phyloP scores from a whole-genome alignment of 345 rosid genomes.

The Bruguiera gymnorhiza region DNA sequence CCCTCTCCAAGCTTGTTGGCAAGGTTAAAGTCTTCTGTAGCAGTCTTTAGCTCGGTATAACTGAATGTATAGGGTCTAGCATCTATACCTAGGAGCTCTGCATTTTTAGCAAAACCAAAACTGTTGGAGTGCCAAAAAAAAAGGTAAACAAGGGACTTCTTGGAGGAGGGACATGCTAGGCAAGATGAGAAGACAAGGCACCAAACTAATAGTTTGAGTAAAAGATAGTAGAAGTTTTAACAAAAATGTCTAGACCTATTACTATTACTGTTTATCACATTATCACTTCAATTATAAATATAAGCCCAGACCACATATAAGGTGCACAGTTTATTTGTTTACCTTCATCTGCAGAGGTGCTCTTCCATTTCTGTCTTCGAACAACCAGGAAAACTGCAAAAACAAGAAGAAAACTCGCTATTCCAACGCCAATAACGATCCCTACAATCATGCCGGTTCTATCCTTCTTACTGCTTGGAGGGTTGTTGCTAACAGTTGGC shows the following conservation, averaged over 20 bases:
- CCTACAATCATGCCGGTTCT: no score
- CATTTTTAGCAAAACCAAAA: slow-evolving; percentile 4
- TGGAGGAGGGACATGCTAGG: not conserved
- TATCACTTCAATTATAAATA: no score
- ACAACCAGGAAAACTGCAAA: no score
- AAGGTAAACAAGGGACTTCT: no score
- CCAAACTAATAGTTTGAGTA: no score
- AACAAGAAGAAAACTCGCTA: no score
- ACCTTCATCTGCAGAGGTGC: slow-evolving; percentile 57
- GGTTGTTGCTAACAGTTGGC: slow-evolving; percentile 55
- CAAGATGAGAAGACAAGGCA: not conserved
- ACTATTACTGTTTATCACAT: no score
- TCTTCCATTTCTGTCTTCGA: slow-evolving; percentile 1
- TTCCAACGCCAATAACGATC: no score
- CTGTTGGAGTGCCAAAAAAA: no score
- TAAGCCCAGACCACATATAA: not conserved
- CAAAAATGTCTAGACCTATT: no score
- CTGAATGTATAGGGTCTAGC: slow-evolving; percentile 56
- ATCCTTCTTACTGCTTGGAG: slow-evolving; percentile 36
- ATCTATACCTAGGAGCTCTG: slow-evolving; percentile 54
- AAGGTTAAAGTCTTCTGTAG: slow-evolving; percentile 58
- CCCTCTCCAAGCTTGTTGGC: slow-evolving; percentile 80
- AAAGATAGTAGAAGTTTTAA: no score
- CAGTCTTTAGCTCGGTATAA: slow-evolving; percentile 54
- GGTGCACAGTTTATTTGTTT: slow-evolving; percentile 3